Conservation (phyloP, 257 asterid genomes). For the Nicotiana otophora region DNA sequence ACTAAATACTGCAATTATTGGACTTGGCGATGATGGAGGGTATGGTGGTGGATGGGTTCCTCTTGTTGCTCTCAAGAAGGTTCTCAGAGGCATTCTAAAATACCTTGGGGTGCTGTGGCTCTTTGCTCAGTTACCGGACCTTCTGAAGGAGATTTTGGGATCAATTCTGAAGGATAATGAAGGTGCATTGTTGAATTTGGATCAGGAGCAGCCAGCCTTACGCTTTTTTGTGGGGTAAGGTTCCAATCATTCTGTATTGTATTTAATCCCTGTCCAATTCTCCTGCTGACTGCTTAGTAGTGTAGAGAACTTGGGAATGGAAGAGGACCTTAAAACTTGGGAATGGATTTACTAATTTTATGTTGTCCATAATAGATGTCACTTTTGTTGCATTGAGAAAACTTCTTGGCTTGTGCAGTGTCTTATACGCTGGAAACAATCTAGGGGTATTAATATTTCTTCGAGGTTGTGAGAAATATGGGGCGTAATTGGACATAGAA, state of each 20-base stretch:
- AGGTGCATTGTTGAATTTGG: slow-evolving; percentile 93
- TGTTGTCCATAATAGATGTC: background rate
- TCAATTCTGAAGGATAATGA: slow-evolving; percentile 96
- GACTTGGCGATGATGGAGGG: slow-evolving; percentile 99
- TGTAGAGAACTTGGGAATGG: background rate
- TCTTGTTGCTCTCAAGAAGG: slow-evolving; percentile 93
- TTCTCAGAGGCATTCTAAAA: slow-evolving; percentile 91
- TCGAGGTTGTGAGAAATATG: background rate
- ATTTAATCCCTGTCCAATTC: background rate
- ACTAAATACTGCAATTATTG: slow-evolving; percentile 94
- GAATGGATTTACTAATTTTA: background rate
- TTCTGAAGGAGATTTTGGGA: slow-evolving; percentile 90
- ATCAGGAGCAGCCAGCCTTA: slow-evolving; percentile 99
- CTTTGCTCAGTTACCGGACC: slow-evolving; percentile 95
- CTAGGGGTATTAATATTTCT: background rate
- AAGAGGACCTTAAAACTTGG: background rate
- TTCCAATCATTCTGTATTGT: slow-evolving; percentile 2
- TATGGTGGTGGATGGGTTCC: slow-evolving; percentile 99
- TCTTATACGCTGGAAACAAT: background rate
- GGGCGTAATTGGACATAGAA: background rate
- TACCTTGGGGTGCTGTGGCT: slow-evolving; percentile 99
- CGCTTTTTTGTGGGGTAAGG: slow-evolving; percentile 98
- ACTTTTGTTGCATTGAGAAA: background rate
- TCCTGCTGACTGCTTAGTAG: background rate
- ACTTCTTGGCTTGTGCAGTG: background rate